Conservation (phyloP, 2,329 filamentous ascomycete species). For the Monosporascus sp. region DNA sequence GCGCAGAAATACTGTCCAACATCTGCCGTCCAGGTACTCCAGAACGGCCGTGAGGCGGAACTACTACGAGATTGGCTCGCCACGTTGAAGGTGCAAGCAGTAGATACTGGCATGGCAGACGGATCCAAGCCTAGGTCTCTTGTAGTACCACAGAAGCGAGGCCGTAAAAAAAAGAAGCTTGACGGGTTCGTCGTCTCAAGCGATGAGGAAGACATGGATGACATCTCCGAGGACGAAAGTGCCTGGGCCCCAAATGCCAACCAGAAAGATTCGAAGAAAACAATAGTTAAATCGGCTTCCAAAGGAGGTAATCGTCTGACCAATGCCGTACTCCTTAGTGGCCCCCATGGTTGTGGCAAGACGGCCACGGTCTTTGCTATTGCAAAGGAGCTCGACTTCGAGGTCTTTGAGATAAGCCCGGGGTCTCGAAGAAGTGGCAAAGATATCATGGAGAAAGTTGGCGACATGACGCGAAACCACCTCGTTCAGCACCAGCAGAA, state of each 20-base stretch:
- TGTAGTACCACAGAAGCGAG: slow-evolving; percentile 47
- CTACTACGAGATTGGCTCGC: slow-evolving; percentile 78
- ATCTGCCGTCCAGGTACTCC: slow-evolving; percentile 66
- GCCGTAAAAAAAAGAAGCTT: slow-evolving; percentile 65
- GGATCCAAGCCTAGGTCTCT: slow-evolving; percentile 24
- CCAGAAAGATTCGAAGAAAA: slow-evolving; percentile 40
- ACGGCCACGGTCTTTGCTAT: slow-evolving; percentile 88
- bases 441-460: slow-evolving; percentile 85
- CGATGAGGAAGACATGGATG: slow-evolving; percentile 71
- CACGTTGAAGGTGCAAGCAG: slow-evolving; percentile 67
- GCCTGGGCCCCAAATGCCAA: slow-evolving; percentile 34
- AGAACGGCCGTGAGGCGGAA: slow-evolving; percentile 62
- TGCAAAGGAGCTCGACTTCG: slow-evolving; percentile 85
- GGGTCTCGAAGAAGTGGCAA: slow-evolving; percentile 78
- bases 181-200: slow-evolving; percentile 77
- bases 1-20: slow-evolving; percentile 77
- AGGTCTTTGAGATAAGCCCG: slow-evolving; percentile 91
- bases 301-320: slow-evolving; percentile 46
- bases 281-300: slow-evolving; percentile 43
- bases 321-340: slow-evolving; percentile 84
- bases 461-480: slow-evolving; percentile 96
- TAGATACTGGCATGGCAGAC: slow-evolving; percentile 54
- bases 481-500: slow-evolving; percentile 58
- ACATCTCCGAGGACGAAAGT: slow-evolving; percentile 57
- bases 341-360: slow-evolving; percentile 86